These are phyloP conservation scores for Senecio squalidus DNA, from an alignment of 140 eudicot species.

Conservation along the genomic window DNA sequence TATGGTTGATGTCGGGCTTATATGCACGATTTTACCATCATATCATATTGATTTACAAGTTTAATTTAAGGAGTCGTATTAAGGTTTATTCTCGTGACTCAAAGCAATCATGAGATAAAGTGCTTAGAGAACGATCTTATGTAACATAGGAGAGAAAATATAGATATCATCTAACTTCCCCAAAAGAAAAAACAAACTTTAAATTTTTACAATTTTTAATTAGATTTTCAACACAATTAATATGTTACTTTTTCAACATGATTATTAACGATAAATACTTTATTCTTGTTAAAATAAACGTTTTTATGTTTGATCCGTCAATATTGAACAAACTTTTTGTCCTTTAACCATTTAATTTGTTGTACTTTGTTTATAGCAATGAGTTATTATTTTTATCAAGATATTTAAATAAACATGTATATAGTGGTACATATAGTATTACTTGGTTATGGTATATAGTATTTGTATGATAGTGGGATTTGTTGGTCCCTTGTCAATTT, in stretches of 20 bases:
- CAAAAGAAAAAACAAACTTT: too few species aligned
- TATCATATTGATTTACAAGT: too few species aligned
- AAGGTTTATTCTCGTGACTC: neutral
- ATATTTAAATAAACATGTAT: neutral
- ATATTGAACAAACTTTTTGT: neutral
- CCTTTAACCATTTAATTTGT: neutral
- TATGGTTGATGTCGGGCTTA: too few species aligned
- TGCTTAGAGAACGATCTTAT: neutral
- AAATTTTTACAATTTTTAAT: too few species aligned
- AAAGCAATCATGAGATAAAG: neutral
- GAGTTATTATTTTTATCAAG: neutral
- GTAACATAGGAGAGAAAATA: neutral
- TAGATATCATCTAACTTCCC: too few species aligned
- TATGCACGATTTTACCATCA: too few species aligned
- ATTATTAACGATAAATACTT: neutral
- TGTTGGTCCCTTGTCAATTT: constrained; percentile 16
- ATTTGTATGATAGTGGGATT: constrained; percentile 2
- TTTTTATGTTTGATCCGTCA: neutral
- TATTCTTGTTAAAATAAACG: neutral
- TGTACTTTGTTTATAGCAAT: neutral
- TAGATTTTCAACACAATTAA: neutral
- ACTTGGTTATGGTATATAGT: neutral
- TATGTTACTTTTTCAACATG: neutral
- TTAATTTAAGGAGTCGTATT: neutral
- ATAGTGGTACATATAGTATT: neutral